Conservation (phyloP, 345 rosid species). For the Kandelia obovata region DNA sequence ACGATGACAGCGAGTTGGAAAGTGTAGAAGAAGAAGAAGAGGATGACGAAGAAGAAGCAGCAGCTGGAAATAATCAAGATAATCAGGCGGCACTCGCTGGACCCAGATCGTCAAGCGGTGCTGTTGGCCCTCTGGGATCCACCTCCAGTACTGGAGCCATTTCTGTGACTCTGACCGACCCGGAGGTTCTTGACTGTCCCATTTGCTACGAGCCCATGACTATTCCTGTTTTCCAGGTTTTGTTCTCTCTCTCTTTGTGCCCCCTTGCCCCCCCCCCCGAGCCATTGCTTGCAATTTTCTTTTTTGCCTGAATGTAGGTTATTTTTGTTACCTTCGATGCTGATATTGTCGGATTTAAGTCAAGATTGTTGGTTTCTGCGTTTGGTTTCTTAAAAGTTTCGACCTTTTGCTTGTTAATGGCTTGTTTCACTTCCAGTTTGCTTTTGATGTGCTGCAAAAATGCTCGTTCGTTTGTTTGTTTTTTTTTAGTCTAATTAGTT, state of each 20-base stretch:
- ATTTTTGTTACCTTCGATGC: too few species aligned
- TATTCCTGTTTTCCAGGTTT: constrained; percentile 48
- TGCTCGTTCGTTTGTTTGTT: too few species aligned
- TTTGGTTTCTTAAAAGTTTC: too few species aligned
- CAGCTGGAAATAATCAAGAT: neutral
- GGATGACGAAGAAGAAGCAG: neutral
- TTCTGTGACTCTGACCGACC: constrained; percentile 30
- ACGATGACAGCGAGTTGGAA: neutral
- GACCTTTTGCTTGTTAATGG: too few species aligned
- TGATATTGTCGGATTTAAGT: too few species aligned
- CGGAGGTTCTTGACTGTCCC: constrained; percentile 47
- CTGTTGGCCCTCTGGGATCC: constrained; percentile 5
- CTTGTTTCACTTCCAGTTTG: too few species aligned
- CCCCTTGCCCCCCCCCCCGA: neutral
- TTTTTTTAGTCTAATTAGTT: too few species aligned
- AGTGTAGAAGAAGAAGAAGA: neutral
- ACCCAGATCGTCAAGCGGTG: neutral
- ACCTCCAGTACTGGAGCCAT: constrained; percentile 20
- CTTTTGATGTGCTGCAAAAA: too few species aligned
- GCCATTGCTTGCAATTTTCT: too few species aligned
- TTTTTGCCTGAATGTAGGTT: too few species aligned
- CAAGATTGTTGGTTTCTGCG: too few species aligned
- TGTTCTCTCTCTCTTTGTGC: neutral
- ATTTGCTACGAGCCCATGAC: constrained; percentile 42
- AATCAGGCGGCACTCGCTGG: neutral